Base-by-base conservation (phyloP, 164 flowering plant genomes). In the Warburgia ugandensis region DNA sequence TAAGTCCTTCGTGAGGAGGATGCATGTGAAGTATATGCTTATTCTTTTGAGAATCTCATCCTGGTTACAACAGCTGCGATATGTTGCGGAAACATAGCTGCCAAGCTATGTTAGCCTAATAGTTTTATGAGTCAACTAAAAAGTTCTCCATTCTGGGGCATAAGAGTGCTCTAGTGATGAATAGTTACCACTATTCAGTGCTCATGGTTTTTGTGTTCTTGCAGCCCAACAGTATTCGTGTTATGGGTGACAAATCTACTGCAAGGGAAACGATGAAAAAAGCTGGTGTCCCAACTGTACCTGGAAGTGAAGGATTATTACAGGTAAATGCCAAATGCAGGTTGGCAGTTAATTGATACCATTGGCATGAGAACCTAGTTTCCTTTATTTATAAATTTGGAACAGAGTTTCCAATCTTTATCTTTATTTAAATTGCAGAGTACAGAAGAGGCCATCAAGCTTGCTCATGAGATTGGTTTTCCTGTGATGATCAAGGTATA, bases 271-370 rank as follows among this genome's bases (percentile, higher is more conserved):
- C 97, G 53, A 92, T 92, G 99, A 92, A 86, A 70, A 79, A 82
- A 59, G 97, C 99, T 48, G 95, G 97, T 58, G 99, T 92, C 62
- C 99, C 99, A 30, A 92, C 99, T 62, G 99, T 92, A 23, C 99
- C 99, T 12, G 99, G 99, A 62, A 92, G 99, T 72, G 94, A 84
- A 29, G 99, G 99, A 39, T 64, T 92, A 55, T 61, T 92, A 44
- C 77, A 84, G 97, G 99, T 88, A 69, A 43, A 30, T 32, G 36
- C 12, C 36, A 32, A 12, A 32, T 7, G 36, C 36, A 6, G 36
- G 36, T 32, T 32, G n/a, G n/a, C n/a, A n/a, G n/a, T n/a, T n/a
- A n/a, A 16, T 39, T 19, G 20, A 39, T 13, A 13, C 1, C 3
- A 39, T 9, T 21, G 45, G 20, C 20, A 13, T 22, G 3, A 22